Evolutionary conservation across 2,329 filamentous ascomycete genomes (phyloP), one percentile per base, ranked within the genome.

Genomic region (Hypocrella siamensis): DNA sequence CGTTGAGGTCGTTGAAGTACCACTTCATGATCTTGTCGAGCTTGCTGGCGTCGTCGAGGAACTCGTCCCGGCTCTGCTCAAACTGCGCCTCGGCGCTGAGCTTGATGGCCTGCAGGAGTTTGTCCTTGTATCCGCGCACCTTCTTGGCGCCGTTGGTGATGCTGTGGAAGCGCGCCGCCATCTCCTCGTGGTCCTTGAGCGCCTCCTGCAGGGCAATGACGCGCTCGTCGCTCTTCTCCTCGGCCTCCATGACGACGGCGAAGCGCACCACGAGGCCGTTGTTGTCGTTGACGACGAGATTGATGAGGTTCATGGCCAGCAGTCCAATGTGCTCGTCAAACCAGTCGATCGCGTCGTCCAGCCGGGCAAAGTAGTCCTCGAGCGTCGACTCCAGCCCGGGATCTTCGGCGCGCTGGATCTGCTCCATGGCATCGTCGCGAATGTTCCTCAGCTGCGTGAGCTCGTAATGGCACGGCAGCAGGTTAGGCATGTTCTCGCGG

Each of bases 1-100:
- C 85, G 54, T 92, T 93, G 24, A 98, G 69, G 52, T 98, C 88
- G 58, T 96, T 94, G 61, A 96, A 98, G 57, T 76, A 98, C 90
- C 90, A 98, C 47, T 81, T 81, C 57, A 93, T 73, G 41, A 72
- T 75, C 61, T 93, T 93, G 40, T 92, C 82, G 29, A 98, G 65
- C 45, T 72, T 75, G 31, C 77, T 70, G 0, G 90, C 82, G 47
- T 96, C 84, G 24, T 79, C 79, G 32, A 88, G 58, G 52, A 98
- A 96, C 29, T 75, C 70, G 33, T 79, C 70, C 36, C 75, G 72
- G 26, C 75, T 70, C 36, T 73, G 65, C 10, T 75, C 72, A 44
- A 94, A 84, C 46, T 88, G 79, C 28, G 68, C 70, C 47, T 80
- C 68, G 6, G 78, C 81, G 39, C 74, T 76, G 36, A 76, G 63